These are phyloP conservation scores for Phyllostachys edulis DNA, from an alignment of 176 grass and related monocot genomes.

Conservation along the genomic window DNA sequence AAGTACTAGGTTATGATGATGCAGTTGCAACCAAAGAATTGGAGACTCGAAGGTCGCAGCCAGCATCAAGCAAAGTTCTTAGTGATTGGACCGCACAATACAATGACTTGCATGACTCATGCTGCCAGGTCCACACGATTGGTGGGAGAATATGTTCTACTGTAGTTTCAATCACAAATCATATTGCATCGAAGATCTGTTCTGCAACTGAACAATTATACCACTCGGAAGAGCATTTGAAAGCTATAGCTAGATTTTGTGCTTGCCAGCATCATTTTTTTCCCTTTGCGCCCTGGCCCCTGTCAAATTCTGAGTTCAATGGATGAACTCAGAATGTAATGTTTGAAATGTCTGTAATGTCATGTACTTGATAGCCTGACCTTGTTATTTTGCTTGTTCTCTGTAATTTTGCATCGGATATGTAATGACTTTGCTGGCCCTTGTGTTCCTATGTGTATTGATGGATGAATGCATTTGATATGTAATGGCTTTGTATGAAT, in stretches of 20 bases:
- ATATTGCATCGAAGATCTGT: slow-evolving; percentile 55
- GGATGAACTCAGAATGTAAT: too few relatives aligned
- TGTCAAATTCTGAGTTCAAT: too few relatives aligned
- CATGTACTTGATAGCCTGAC: too few relatives aligned
- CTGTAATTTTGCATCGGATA: too few relatives aligned
- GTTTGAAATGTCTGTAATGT: too few relatives aligned
- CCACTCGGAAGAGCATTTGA: slow-evolving; percentile 40
- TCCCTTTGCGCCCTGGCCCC: too few relatives aligned
- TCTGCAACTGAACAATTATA: not conserved
- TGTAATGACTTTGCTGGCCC: too few relatives aligned
- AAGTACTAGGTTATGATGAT: slow-evolving; percentile 9
- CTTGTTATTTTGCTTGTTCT: too few relatives aligned
- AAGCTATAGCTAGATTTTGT: slow-evolving; percentile 52
- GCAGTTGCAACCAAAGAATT: not conserved
- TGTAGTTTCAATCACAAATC: slow-evolving; percentile 61
- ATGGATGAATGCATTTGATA: too few relatives aligned
- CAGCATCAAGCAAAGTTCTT: slow-evolving; percentile 25
- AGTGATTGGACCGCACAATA: slow-evolving; percentile 35
- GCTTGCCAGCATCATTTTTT: too few relatives aligned
- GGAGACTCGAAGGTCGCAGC: slow-evolving; percentile 18
- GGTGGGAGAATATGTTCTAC: slow-evolving; percentile 57
- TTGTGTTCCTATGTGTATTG: too few relatives aligned
- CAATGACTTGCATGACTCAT: slow-evolving; percentile 46
- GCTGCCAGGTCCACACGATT: slow-evolving; percentile 48
- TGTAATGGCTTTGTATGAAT: too few relatives aligned